Base-by-base conservation (phyloP, 805 yeast genomes). In the Wickerhamomyces sydowiorum region DNA sequence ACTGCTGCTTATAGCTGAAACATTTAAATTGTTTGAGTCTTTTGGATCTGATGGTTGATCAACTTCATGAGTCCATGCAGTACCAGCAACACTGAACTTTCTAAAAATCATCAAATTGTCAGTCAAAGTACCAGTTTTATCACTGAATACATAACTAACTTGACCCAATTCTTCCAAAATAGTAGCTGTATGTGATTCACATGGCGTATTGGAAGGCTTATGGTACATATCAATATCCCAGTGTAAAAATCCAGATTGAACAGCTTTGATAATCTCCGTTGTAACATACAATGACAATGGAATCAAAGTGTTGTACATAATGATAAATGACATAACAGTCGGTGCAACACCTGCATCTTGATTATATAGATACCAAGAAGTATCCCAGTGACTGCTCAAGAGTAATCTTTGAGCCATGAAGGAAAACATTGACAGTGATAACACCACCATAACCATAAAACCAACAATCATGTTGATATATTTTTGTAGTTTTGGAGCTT, bases 161-260 rank as follows among this genome's bases (percentile, higher is more conserved):
- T 93, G 99, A 3, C 99, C 99, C 53, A 93, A 69, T 63, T 93
- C 99, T 60, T 93, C 99, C 49, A 93, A 74, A 50, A 93, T 88
- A 0, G 97, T 86, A 0, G 98, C 96, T 0, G 98, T 90, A 59
- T 91, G 81, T 0, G 96, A 95, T 53, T 86, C 96, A 37, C 96
- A 91, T 0, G 96, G 96, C 0, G 96, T 93, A 54, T 93, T 78
- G 7, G 88, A 75, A 25, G 78, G 84, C 15, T 70, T 70, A 59
- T 93, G 87, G 56, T 91, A 93, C 96, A 93, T 88, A 63, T 95
- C 98, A 37, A 93, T 77, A 63, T 93, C 99, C 76, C 80, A 81
- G 58, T 88, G 95, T 55, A 93, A 69, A 43, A 89, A 69, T 33
- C 82, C 62, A 61, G 88, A 74, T 61, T 93, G 99, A 67, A 85